Base-by-base conservation (phyloP, 2,329 filamentous ascomycete genomes). In the Penicillium sp. region DNA sequence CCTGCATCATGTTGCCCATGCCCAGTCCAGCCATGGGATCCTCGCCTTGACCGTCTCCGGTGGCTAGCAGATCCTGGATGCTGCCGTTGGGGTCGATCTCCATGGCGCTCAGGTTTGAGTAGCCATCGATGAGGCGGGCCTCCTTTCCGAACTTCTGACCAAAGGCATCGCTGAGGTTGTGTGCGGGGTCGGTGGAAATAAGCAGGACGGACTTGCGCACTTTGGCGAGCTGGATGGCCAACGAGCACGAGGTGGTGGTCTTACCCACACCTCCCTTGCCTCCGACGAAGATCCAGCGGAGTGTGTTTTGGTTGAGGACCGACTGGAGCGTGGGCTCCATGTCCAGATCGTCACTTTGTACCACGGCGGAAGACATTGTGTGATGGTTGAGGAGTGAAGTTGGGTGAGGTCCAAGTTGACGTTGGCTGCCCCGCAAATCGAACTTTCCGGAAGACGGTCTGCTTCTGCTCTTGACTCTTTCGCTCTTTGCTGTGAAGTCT, bases 141-240 rank as follows among this genome's bases (percentile, higher is more conserved):
- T 99, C 94, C 82, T 99, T 99, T 80, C 94, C 94, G 71, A 99
- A 99, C 79, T 99, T 99, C 77, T 99, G 93, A 65, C 91, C 91
- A 77, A 99, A 99, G 57, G 94, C 94, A 79, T 99, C 94, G 66
- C 90, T 94, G 60, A 99, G 83, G 79, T 99, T 99, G 83, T 99
- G 94, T 49, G 94, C 94, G 49, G 94, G 94, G 76, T 99, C 94
- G 67, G 94, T 99, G 38, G 92, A 97, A 79, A 99, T 99, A 74
- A 99, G 88, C 55, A 99, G 86, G 58, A 99, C 94, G 58, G 90
- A 96, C 77, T 93, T 93, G 77, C 94, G 91, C 67, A 92, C 91
- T 77, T 89, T 92, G 68, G 94, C 92, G 62, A 99, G 90, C 78
- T 99, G 94, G 73, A 99, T 97, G 61, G 94, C 94, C 62, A 99